phyloP scores from a whole-genome alignment of 179 eudicot species.

The Heliamphora pulchella region DNA sequence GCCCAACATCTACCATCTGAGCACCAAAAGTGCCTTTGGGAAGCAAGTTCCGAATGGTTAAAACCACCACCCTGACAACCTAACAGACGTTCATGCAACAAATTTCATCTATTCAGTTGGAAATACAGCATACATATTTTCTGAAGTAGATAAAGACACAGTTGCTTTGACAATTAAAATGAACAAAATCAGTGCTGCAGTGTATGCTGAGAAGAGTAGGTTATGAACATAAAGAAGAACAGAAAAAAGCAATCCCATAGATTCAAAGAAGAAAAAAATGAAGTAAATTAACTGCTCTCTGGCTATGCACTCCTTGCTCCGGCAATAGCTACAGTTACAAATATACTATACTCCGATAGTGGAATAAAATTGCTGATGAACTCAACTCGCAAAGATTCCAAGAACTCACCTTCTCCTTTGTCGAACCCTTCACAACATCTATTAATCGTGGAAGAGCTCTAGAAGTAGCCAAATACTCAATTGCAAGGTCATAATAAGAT shows the following conservation, averaged over 20 bases:
- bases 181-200: not conserved
- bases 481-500: constrained; percentile 91
- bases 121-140: not conserved
- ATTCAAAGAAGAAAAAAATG: not conserved
- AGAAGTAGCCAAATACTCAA: constrained; percentile 85
- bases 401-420: constrained; percentile 76
- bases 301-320: not conserved
- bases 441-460: constrained; percentile 63
- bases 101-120: constrained; percentile 13
- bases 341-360: not conserved
- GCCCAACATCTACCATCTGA: constrained; percentile 85
- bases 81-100: constrained; percentile 21
- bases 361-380: not conserved
- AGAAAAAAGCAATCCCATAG: not conserved
- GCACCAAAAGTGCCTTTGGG: constrained; percentile 78
- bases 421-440: constrained; percentile 86
- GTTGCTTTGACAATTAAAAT: not conserved
- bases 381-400: constrained; percentile 5
- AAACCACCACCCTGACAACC: constrained; percentile 84
- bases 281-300: not conserved
- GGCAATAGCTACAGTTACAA: not conserved
- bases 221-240: not conserved
- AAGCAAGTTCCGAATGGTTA: constrained; percentile 86
- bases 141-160: not conserved
- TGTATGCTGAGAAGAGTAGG: not conserved